A percentile compares a stretch with the other conserved stretches of the same genome.
These are phyloP conservation scores for Hanseniaspora valbyensis DNA, from an alignment of 805 yeast species.

Conservation along the genomic window DNA sequence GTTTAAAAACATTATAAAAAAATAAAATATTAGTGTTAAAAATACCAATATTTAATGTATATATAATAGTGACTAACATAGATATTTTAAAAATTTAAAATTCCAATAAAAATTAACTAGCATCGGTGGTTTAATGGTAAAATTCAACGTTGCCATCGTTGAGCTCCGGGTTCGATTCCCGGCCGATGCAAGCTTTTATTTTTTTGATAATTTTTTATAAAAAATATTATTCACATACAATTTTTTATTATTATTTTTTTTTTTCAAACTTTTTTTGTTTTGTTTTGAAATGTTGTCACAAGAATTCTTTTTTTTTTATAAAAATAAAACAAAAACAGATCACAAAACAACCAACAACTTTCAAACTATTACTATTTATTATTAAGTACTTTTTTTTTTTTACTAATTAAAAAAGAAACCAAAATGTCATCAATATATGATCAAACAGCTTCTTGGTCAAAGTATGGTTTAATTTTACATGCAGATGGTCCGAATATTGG, in stretches of 20 bases:
- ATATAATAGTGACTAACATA: no score
- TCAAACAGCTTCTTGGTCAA: conserved; percentile 47
- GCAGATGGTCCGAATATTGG: conserved; percentile 37
- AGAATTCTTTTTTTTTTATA: neutral
- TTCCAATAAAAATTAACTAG: neutral
- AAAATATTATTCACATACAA: neutral
- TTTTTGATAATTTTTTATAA: neutral
- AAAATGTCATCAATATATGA: conserved; percentile 8
- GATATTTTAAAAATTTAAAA: no score
- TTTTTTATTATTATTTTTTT: neutral
- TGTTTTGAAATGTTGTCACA: no score
- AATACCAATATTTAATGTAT: no score
- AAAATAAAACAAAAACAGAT: neutral
- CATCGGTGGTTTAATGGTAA: conserved; percentile 13
- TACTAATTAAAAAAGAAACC: no score
- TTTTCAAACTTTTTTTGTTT: neutral
- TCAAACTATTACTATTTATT: no score
- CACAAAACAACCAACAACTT: neutral
- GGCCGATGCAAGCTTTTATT: conserved; percentile 5
- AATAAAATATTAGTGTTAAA: no score
- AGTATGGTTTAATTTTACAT: conserved; percentile 74
- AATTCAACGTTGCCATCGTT: conserved; percentile 12
- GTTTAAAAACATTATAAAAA: no score
- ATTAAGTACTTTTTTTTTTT: no score
- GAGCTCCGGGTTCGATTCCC: conserved; percentile 15